Evolutionary conservation across 768 basidiomycete species (phyloP).

Genomic region (Floccularia luteovirens): DNA sequence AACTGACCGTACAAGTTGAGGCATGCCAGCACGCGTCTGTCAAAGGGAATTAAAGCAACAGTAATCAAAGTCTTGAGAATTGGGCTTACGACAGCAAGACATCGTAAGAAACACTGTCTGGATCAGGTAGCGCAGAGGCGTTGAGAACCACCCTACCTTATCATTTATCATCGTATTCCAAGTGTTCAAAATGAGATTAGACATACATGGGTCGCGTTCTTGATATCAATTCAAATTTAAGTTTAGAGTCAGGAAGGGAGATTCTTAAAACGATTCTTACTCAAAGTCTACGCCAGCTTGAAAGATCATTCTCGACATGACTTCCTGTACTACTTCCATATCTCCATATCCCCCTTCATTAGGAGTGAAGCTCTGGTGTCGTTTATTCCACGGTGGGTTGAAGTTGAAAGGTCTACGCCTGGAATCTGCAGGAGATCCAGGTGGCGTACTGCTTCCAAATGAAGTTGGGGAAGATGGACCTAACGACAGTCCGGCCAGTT

Average conservation of each 20-base stretch:
- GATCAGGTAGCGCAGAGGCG: slow-evolving; percentile 80
- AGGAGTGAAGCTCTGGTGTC: slow-evolving; percentile 17
- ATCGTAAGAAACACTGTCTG: slow-evolving; percentile 70
- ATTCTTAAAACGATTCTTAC: slow-evolving; percentile 36
- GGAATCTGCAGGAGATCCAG: slow-evolving; percentile 11
- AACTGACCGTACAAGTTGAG: slow-evolving; percentile 68
- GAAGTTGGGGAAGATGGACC: not conserved
- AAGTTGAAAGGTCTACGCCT: slow-evolving; percentile 34
- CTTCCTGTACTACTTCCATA: slow-evolving; percentile 55
- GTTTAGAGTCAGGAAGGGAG: slow-evolving; percentile 7
- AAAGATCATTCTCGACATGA: slow-evolving; percentile 69
- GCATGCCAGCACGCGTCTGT: slow-evolving; percentile 70
- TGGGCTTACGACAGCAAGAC: slow-evolving; percentile 57
- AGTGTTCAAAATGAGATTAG: slow-evolving; percentile 4
- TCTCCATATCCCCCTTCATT: slow-evolving; percentile 34
- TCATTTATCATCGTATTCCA: slow-evolving; percentile 8
- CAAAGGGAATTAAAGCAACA: slow-evolving; percentile 9
- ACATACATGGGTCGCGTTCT: slow-evolving; percentile 86
- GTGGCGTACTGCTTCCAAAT: not conserved
- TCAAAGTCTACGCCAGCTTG: slow-evolving; percentile 89
- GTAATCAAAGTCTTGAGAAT: not conserved
- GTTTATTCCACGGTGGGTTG: slow-evolving; percentile 45
- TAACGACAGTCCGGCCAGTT: slow-evolving; percentile 1
- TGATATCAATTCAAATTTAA: slow-evolving; percentile 6
- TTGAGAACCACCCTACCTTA: slow-evolving; percentile 67